Percentiles rank a stretch among this genome's conserved stretches.
Evolutionary conservation across 2,329 filamentous ascomycete species (phyloP).

Genomic region (Chlorencoelia australis): DNA sequence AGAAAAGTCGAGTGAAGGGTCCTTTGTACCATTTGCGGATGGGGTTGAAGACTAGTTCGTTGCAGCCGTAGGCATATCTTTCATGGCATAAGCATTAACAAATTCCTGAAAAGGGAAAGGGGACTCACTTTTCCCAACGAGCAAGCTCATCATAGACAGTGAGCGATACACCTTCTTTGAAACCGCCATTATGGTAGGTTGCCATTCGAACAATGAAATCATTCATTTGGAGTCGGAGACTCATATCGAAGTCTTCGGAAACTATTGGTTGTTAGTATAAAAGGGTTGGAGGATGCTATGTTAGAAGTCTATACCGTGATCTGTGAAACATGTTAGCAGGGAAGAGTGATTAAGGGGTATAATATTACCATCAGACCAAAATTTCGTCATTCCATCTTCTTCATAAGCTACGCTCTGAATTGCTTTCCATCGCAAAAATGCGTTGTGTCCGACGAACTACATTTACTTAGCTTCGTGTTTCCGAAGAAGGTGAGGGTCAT

Average conservation of each 20-base stretch:
- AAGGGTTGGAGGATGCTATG: conserved; percentile 22
- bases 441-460: conserved; percentile 65
- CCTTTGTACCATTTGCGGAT: conserved; percentile 52
- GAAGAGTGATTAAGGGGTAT: background rate
- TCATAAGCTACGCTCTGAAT: conserved; percentile 47
- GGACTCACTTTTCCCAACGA: conserved; percentile 55
- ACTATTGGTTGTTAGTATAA: conserved; percentile 32
- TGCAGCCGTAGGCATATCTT: conserved; percentile 57
- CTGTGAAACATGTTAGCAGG: background rate
- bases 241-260: conserved; percentile 70
- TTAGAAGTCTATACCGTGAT: conserved; percentile 1
- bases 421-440: conserved; percentile 60
- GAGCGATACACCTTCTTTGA: conserved; percentile 64
- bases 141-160: conserved; percentile 64
- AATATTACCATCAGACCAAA: conserved; percentile 30
- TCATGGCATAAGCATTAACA: background rate
- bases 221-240: conserved; percentile 57
- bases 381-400: conserved; percentile 36
- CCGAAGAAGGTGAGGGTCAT: background rate
- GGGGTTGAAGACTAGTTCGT: conserved; percentile 61
- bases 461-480: background rate
- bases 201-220: conserved; percentile 61
- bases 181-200: conserved; percentile 57
- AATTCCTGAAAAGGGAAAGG: background rate
- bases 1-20: conserved; percentile 56